These are phyloP conservation scores for Entelexis paramagnoliae DNA, from an alignment of 1,139 yeast species.

Conservation along the genomic window DNA sequence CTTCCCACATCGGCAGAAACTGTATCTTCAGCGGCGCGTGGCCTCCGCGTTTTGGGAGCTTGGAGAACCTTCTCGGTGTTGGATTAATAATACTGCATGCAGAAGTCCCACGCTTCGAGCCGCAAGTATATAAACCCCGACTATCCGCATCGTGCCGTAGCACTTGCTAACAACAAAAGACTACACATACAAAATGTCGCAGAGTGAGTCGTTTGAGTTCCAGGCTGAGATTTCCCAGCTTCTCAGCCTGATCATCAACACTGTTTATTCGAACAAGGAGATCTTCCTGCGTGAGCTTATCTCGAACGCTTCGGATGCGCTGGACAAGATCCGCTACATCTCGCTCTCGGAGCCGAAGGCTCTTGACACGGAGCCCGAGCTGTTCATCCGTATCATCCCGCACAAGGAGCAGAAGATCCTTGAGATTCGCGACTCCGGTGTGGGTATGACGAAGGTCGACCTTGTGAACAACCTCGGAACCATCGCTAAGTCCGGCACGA, in stretches of 20 bases:
- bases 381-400: constrained; percentile 96
- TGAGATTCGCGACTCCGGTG: constrained; percentile 99
- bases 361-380: constrained; percentile 91
- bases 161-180: constrained; percentile 5
- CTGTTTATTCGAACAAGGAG: constrained; percentile 98
- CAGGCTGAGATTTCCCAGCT: constrained; percentile 99
- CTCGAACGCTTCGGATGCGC: constrained; percentile 94
- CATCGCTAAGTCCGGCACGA: constrained; percentile 99
- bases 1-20: no score
- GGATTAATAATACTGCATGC: constrained; percentile 2
- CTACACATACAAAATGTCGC: constrained; percentile 25
- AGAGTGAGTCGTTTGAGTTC: constrained; percentile 53
- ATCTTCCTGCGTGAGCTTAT: constrained; percentile 98
- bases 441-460: constrained; percentile 99
- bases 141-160: background rate
- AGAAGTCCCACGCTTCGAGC: constrained; percentile 4
- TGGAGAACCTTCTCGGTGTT: constrained; percentile 19
- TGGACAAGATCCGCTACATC: constrained; percentile 95
- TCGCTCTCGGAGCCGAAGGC: constrained; percentile 85
- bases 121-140: constrained; percentile 14
- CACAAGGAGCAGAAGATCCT: constrained; percentile 85
- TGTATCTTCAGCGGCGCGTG: background rate
- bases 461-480: constrained; percentile 99
- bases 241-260: constrained; percentile 99
- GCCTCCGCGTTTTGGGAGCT: constrained; percentile 1